These are phyloP conservation scores for Trichosanthes truncata DNA, from an alignment of 306 rosid species.

Conservation along the genomic window DNA sequence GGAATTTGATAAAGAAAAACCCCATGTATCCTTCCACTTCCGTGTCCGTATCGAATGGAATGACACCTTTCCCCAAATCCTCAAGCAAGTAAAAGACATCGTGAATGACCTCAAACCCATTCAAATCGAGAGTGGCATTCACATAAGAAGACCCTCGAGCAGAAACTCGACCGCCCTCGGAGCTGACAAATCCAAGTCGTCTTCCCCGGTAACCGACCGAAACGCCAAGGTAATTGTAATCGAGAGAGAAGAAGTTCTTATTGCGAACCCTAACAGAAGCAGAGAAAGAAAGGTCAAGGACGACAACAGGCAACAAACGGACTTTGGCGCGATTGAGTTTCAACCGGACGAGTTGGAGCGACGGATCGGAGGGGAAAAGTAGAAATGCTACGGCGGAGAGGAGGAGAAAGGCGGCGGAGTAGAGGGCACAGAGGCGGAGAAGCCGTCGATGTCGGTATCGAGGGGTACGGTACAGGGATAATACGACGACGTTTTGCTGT, in stretches of 20 bases:
- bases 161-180: constrained; percentile 41
- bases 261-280: constrained; percentile 45
- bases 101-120: constrained; percentile 56
- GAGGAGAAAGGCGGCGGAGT: constrained; percentile 22
- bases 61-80: constrained; percentile 59
- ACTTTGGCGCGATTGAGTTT: constrained; percentile 40
- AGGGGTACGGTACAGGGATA: constrained; percentile 27
- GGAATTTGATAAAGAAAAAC: constrained; percentile 45
- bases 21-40: constrained; percentile 54
- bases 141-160: constrained; percentile 61
- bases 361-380: constrained; percentile 68
- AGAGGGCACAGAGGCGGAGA: constrained; percentile 11
- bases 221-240: constrained; percentile 39
- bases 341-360: constrained; percentile 39
- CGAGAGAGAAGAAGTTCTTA: constrained; percentile 57
- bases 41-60: constrained; percentile 67
- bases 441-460: not conserved
- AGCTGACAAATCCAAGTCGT: constrained; percentile 42
- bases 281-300: constrained; percentile 61
- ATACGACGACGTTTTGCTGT: constrained; percentile 52
- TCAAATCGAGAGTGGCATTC: constrained; percentile 46
- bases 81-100: constrained; percentile 66
- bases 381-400: constrained; percentile 30
- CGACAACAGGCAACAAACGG: constrained; percentile 29
- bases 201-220: constrained; percentile 71